A percentile compares a stretch with the other conserved stretches of the same genome.
Conservation (phyloP, 306 rosid genomes). For the Astragalus membranaceus region DNA sequence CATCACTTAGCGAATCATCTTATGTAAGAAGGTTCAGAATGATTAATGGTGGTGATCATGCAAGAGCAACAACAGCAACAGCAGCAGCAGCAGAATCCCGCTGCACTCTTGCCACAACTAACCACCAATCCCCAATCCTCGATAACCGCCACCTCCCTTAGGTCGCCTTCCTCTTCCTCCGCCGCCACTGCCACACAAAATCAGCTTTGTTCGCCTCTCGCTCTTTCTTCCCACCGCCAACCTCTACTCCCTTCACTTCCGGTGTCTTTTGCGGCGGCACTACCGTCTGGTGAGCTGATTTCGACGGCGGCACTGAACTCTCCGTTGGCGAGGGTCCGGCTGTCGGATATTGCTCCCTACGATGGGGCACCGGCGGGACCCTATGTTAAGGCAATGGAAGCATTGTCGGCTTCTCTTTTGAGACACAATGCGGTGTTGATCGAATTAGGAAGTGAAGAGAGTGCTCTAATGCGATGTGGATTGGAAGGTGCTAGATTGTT, state of each 20-base stretch:
- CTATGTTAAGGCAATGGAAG: slow-evolving; percentile 67
- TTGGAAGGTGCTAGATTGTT: slow-evolving; percentile 79
- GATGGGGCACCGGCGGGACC: slow-evolving; percentile 69
- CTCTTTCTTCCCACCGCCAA: slow-evolving; percentile 36
- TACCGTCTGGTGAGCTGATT: slow-evolving; percentile 38
- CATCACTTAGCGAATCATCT: neutral
- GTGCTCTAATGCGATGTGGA: slow-evolving; percentile 75
- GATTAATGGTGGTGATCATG: slow-evolving; percentile 74
- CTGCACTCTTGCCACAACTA: slow-evolving; percentile 55
- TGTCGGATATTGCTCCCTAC: slow-evolving; percentile 66
- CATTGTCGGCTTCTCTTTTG: slow-evolving; percentile 60
- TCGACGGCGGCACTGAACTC: slow-evolving; percentile 20
- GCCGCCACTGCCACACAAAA: slow-evolving; percentile 16
- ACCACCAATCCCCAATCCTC: slow-evolving; percentile 44
- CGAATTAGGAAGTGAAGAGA: slow-evolving; percentile 61
- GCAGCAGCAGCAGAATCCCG: slow-evolving; percentile 57
- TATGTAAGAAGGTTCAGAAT: slow-evolving; percentile 41
- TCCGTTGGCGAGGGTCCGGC: slow-evolving; percentile 61
- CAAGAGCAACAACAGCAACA: slow-evolving; percentile 42
- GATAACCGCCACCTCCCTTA: slow-evolving; percentile 44
- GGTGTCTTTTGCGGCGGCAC: slow-evolving; percentile 37
- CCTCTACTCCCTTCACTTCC: slow-evolving; percentile 26
- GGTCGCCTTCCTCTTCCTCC: slow-evolving; percentile 37
- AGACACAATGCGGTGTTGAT: slow-evolving; percentile 83
- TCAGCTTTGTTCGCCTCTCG: slow-evolving; percentile 36